Conservation (phyloP, 2,329 filamentous ascomycete species). For the Colletotrichum tanaceti region DNA sequence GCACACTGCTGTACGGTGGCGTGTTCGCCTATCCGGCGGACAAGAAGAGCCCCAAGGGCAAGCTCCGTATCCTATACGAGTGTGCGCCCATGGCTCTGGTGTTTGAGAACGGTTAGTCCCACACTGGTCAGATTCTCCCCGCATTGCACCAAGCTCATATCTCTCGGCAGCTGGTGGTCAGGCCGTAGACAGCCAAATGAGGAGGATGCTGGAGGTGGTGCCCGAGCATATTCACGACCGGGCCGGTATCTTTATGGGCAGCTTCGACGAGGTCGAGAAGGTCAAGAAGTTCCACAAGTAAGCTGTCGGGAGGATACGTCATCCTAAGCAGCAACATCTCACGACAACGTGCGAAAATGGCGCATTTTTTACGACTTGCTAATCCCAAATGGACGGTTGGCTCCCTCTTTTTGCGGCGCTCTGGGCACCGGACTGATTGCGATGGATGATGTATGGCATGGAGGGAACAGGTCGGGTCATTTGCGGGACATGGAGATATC, state of each 20-base stretch:
- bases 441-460: background rate
- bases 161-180: constrained; percentile 80
- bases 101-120: constrained; percentile 89
- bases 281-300: constrained; percentile 84
- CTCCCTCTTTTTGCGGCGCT: constrained; percentile 42
- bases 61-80: constrained; percentile 96
- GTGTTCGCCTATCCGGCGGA: constrained; percentile 98
- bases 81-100: constrained; percentile 99
- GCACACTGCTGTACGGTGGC: constrained; percentile 93
- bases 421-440: background rate
- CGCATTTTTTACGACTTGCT: constrained; percentile 16
- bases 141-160: constrained; percentile 10
- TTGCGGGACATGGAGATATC: background rate
- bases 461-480: background rate
- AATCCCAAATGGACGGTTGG: constrained; percentile 42
- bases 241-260: constrained; percentile 96
- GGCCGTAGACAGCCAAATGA: constrained; percentile 91
- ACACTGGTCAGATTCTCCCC: background rate
- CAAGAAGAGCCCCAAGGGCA: constrained; percentile 98
- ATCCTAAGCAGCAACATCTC: constrained; percentile 10
- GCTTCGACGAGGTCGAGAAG: constrained; percentile 94
- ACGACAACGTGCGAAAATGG: constrained; percentile 7
- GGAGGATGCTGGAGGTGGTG: constrained; percentile 87
- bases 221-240: constrained; percentile 95
- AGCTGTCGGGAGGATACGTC: background rate